Evolutionary conservation across 169 alveolate genomes (phyloP).

Genomic region (Toxoplasma gondii): DNA sequence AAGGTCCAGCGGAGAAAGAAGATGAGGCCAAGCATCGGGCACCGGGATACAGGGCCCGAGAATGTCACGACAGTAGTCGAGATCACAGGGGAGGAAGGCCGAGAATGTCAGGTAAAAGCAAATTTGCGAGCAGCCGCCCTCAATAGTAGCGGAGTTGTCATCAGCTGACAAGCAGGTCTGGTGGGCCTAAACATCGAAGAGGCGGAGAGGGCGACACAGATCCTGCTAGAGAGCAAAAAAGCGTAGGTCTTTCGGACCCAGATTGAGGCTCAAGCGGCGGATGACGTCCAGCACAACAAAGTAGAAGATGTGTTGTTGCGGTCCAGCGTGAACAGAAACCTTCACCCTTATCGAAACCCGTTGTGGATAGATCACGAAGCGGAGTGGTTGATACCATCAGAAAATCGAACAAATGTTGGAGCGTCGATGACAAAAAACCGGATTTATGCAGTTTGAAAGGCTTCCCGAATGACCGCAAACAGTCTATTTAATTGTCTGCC

Average conservation of each 20-base stretch:
- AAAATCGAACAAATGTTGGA: too few relatives aligned
- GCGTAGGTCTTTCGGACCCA: background rate
- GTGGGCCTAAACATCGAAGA: background rate
- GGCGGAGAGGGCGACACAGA: too few relatives aligned
- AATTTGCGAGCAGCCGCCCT: background rate
- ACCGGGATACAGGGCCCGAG: background rate
- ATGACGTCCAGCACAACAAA: background rate
- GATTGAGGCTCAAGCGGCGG: background rate
- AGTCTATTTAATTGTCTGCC: too few relatives aligned
- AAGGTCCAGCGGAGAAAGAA: background rate
- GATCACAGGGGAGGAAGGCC: background rate
- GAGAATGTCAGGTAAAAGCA: background rate
- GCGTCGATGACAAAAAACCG: background rate
- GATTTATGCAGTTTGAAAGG: too few relatives aligned
- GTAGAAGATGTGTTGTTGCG: background rate
- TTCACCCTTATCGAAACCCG: background rate
- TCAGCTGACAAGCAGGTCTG: background rate
- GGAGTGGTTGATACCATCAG: background rate
- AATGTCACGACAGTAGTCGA: background rate
- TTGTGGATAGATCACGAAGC: background rate
- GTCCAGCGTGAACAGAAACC: background rate
- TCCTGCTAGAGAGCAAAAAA: background rate
- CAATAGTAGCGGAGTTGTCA: background rate
- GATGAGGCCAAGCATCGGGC: background rate
- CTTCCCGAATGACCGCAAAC: too few relatives aligned